A percentile compares a stretch with the other conserved stretches of the same genome.
Evolutionary conservation across 345 rosid genomes (phyloP).

Genomic region (Brassica napus): Da-Ae NC_063451.1:42283001-42283500

Average conservation of each 20-base stretch:
- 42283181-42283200: not conserved
- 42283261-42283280: not conserved
- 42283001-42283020: too few species aligned
- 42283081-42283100: not conserved
- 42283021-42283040: too few species aligned
- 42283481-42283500: slow-evolving; percentile 78
- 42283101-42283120: not conserved
- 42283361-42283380: slow-evolving; percentile 82
- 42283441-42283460: slow-evolving; percentile 1
- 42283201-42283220: not conserved
- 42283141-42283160: not conserved
- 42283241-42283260: too few species aligned
- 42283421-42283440: slow-evolving; percentile 5
- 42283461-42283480: slow-evolving; percentile 13
- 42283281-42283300: not conserved
- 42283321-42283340: not conserved
- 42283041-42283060: too few species aligned
- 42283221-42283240: not conserved
- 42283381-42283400: slow-evolving; percentile 81
- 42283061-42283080: not conserved
- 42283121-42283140: not conserved
- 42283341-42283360: slow-evolving; percentile 88
- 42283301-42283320: not conserved
- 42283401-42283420: slow-evolving; percentile 76
- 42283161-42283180: not conserved